These are phyloP conservation scores for Claviceps purpurea DNA, from an alignment of 2,329 filamentous ascomycete genomes.

Conservation along the genomic window DNA sequence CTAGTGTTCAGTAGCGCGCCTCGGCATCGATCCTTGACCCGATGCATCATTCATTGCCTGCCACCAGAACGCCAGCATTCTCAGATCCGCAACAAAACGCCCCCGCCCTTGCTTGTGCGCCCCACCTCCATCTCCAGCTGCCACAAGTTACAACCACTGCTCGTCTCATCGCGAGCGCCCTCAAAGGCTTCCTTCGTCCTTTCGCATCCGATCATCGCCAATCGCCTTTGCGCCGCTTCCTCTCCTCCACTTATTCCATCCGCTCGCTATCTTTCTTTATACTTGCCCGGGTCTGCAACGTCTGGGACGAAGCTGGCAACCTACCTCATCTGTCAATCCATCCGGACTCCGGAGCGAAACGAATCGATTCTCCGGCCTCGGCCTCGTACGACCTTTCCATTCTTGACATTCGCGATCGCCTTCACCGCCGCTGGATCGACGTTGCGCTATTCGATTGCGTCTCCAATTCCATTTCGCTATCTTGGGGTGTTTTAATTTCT, in stretches of 20 bases:
- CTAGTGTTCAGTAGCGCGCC: no score
- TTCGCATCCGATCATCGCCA: neutral
- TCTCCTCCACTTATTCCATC: neutral
- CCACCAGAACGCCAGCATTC: neutral
- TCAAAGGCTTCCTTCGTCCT: neutral
- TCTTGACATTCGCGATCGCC: neutral
- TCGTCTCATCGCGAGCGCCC: neutral
- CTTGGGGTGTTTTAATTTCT: neutral
- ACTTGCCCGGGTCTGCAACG: slow-evolving; percentile 1
- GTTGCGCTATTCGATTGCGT: no score
- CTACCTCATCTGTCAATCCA: neutral
- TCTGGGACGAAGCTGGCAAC: slow-evolving; percentile 2
- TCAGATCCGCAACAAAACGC: no score
- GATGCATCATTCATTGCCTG: neutral
- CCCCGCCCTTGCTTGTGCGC: neutral
- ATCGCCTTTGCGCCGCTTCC: neutral
- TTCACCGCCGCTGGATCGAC: no score
- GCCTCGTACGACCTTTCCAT: neutral
- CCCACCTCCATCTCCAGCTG: slow-evolving; percentile 1
- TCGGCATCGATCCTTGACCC: no score
- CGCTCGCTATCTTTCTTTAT: neutral
- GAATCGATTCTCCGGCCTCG: neutral
- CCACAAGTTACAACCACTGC: slow-evolving; percentile 3
- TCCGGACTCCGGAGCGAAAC: neutral
- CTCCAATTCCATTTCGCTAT: neutral